A percentile compares a stretch with the other conserved stretches of the same genome.
Conservation (phyloP, 495 filamentous ascomycete species). For the Xylaria telfairii region DNA sequence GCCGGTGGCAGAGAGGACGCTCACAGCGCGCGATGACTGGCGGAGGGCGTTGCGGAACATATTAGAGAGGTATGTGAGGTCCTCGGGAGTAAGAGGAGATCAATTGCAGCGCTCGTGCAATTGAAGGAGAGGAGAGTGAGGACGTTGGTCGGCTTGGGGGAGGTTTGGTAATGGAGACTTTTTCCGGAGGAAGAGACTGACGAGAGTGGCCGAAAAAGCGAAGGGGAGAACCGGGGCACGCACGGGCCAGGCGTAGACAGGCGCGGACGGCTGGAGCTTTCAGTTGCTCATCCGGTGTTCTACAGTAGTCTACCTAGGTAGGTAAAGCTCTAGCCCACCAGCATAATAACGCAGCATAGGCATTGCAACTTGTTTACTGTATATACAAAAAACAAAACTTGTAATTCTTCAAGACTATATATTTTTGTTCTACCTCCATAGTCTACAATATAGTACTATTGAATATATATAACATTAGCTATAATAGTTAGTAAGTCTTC, state of each 20-base stretch:
- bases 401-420: too few relatives aligned
- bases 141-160: constrained; percentile 34
- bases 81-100: constrained; percentile 44
- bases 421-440: too few relatives aligned
- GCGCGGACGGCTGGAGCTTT: constrained; percentile 9
- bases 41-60: constrained; percentile 99
- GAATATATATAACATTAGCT: too few relatives aligned
- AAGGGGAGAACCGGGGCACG: constrained; percentile 29
- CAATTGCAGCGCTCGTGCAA: constrained; percentile 59
- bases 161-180: constrained; percentile 42
- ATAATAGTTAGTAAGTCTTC: too few relatives aligned
- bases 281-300: too few relatives aligned
- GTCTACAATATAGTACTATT: too few relatives aligned
- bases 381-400: too few relatives aligned
- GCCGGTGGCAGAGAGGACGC: constrained; percentile 87
- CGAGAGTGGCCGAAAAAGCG: constrained; percentile 34
- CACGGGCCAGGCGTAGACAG: constrained; percentile 21
- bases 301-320: too few relatives aligned
- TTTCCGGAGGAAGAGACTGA: constrained; percentile 37
- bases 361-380: too few relatives aligned
- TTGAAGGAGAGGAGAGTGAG: constrained; percentile 56
- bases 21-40: constrained; percentile 91
- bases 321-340: too few relatives aligned
- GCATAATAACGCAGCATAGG: too few relatives aligned
- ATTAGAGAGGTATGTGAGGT: constrained; percentile 48